These are phyloP conservation scores for Colletotrichum agaves DNA, from an alignment of 2,329 filamentous ascomycete genomes.

Conservation along the genomic window DNA sequence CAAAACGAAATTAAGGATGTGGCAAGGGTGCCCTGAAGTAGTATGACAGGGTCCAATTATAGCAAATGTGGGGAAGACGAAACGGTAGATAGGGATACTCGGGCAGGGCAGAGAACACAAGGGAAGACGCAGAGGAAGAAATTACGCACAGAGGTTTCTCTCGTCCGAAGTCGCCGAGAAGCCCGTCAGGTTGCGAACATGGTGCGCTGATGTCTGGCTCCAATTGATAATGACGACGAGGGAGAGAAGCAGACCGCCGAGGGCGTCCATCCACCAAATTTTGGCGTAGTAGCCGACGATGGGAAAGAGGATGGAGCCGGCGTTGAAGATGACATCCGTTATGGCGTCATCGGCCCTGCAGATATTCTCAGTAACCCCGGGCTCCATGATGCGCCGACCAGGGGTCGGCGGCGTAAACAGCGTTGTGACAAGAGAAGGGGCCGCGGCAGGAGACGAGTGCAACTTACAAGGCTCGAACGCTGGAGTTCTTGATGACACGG, in stretches of 20 bases:
- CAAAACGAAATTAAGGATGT: neutral
- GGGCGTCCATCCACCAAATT: constrained; percentile 86
- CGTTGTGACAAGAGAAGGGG: constrained; percentile 15
- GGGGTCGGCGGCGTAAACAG: constrained; percentile 8
- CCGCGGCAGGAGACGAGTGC: neutral
- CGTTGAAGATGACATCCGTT: constrained; percentile 90
- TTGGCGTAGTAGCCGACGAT: constrained; percentile 80
- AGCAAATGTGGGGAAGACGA: constrained; percentile 17
- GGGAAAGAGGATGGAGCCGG: constrained; percentile 88
- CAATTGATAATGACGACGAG: constrained; percentile 83
- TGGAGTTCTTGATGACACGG: constrained; percentile 85
- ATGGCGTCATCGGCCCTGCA: constrained; percentile 61
- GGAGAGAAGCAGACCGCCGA: constrained; percentile 83
- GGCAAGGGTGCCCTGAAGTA: neutral
- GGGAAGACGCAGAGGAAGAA: neutral
- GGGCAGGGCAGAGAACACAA: neutral
- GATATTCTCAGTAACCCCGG: constrained; percentile 27
- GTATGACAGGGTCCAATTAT: constrained; percentile 11
- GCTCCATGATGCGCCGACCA: constrained; percentile 42
- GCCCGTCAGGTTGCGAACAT: constrained; percentile 84
- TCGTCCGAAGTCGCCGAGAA: constrained; percentile 83
- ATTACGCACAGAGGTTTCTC: constrained; percentile 71
- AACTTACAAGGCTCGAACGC: constrained; percentile 78
- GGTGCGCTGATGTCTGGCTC: constrained; percentile 77
- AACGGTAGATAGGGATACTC: constrained; percentile 11